Base-by-base conservation (phyloP, 257 asterid species). In the Nicotiana benthamiana region DNA sequence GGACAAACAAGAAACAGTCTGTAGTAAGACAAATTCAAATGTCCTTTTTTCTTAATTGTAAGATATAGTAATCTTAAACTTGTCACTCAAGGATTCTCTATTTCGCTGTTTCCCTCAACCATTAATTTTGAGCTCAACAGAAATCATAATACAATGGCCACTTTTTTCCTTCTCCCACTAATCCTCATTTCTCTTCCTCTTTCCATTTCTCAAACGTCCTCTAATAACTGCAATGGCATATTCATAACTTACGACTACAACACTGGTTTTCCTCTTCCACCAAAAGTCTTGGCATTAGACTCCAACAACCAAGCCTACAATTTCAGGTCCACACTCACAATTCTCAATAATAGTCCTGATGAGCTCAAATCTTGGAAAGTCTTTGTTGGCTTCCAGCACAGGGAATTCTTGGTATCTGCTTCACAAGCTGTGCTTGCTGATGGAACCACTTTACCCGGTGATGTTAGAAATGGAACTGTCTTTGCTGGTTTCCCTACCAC, bases 281-380 rank as follows among this genome's bases (percentile, higher is more conserved):
- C 97, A 3, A 64, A 57, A 53, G 84, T 89, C 36, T 22, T 70
- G 36, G 85, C 87, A 11, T 72, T 56, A 5, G 85, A 90, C 64
- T 83, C 86, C 22, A 65, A 17, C 52, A 80, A 83, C 32, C 97
- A 92, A 82, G 88, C 93, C 17, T 91, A 90, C 90, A 87, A 90
- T 32, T 93, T 93, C 82, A 80, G 52, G 36, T 90, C 97, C 6
- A 90, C 83, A 18, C 80, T 93, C 51, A 85, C 88, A 13, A 84
- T 91, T 16, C 87, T 80, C 40, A 91, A 93, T 79, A 87, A 88
- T 72, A 94, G 93, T 9, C 88, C 75, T 6, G 80, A 16, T n/a
- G 89, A 89, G 78, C 87, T 90, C 28, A 87, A 87, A 77, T 80
- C 88, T 16, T 93, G 96, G 97, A 88, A 84, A 84, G 92, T 87